Base-by-base conservation (phyloP, 73 alveolate genomes). In the Paramecium octaurelia region DNA sequence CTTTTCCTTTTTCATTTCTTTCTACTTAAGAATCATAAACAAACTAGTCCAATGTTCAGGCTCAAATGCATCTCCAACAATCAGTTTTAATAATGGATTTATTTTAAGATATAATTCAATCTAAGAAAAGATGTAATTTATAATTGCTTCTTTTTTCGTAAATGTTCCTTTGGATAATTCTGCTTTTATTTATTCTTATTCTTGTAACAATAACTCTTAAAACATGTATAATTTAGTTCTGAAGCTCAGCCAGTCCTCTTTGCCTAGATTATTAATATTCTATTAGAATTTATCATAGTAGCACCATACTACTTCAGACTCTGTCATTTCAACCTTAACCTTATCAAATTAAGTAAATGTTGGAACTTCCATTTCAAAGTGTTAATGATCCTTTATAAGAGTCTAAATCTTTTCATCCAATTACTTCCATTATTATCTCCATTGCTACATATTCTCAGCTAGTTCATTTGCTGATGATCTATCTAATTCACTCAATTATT, bases 11-110 rank as follows among this genome's bases (percentile, higher is more conserved):
- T 99, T 96, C 88, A 98, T 96, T 57, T 98, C 99, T 86, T 98
- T 98, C 90, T 97, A 86, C 71, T 98, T 96, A 69, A 99, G 93
- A 93, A 98, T 95, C 75, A 97, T 94, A 96, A 99, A 98, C 46
- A 99, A 94, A 46, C 95, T 94, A 93, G 98, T 97, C 99, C 99
- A 99, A 89, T 99, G 99, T 93, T 99, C 99, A 75, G 98, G 97
- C 92, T 99, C 99, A 86, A 99, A 99, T 58, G 99, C 99, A 86
- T 99, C 99, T 27, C 99, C 99, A 14, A 99, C 97, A 87, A 98
- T 95, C 50, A 97, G 95, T 92, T 98, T 99, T 89, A 97, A 93
- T 20, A 96, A 96, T 16, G 99, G 99, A 92, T 97, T 97, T 42
- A 99, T 97, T 57, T 93, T 96, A 40, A 95, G 88, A 93, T 93